Evolutionary conservation across 139 green algal species (phyloP), one percentile per base, ranked within the genome.

Genomic region (Coelastrella sp.): DNA sequence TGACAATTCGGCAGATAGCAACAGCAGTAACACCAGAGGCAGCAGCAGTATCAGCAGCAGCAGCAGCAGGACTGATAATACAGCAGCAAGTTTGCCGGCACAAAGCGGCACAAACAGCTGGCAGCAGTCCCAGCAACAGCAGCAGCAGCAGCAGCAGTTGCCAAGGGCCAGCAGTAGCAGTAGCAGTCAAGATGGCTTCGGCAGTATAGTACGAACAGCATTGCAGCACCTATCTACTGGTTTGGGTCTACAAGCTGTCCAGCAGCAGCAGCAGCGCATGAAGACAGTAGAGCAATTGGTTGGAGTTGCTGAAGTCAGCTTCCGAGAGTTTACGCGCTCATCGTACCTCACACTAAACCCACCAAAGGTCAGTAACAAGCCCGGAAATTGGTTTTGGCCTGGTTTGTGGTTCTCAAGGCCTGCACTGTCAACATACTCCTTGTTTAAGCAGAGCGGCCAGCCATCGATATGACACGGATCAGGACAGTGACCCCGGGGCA

Each of bases 291-390:
- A 88, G 57, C 47, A 66, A 10, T 68, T 88, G 8, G 66, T 88
- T 4, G 83, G 83, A 14, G 57, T 79, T 7, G 77, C 77, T 32
- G 89, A 83, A 6, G 58, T 79, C 5, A 79, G 71, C 16, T 74
- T 90, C 19, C 77, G 79, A 23, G 86, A 90, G n/a, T 92, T 64
- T 73, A 92, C 93, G 6, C 65, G 80, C 73, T 94, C 82, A 73
- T 90, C 54, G 17, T 73, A 65, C n/a, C 90, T 87, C 54, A 90
- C 92, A 71, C 91, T 88, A 4, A 88, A 88, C 68, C 83, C 83
- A 23, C 83, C 82, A 17, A 32, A 73, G 82, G 82, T 87, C 23
- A 64, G 80, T 84, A 58, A 4, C 61, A 10, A 71, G 32, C 32
- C 32, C 32, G 32, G 32, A 47, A 47, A 47, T 47, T 47, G 32